Percentiles rank a stretch among this genome's conserved stretches.
Evolutionary conservation across 1,139 yeast species (phyloP).

Genomic region (Zygosaccharomyces sapae): DNA sequence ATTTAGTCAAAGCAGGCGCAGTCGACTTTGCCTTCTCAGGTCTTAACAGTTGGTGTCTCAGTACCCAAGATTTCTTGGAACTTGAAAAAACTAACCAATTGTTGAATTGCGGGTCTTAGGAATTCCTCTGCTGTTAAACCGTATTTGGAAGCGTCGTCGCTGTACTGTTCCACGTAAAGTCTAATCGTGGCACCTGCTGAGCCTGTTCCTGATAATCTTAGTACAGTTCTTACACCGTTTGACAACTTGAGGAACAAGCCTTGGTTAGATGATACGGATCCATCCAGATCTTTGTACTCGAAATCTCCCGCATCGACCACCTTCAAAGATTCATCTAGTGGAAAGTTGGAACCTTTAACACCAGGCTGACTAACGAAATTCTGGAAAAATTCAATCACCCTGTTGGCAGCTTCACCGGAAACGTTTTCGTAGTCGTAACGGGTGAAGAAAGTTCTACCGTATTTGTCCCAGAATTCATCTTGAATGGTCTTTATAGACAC

Average conservation of each 20-base stretch:
- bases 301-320: conserved; percentile 82
- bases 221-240: conserved; percentile 81
- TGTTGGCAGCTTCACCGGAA: conserved; percentile 66
- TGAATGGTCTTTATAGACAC: conserved; percentile 77
- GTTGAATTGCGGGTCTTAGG: conserved; percentile 57
- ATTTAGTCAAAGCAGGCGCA: not conserved
- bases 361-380: conserved; percentile 42
- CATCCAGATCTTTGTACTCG: conserved; percentile 90
- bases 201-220: conserved; percentile 95
- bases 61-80: conserved; percentile 75
- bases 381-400: conserved; percentile 59
- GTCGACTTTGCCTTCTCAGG: conserved; percentile 40
- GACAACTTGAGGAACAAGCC: conserved; percentile 81
- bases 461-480: conserved; percentile 80
- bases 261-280: conserved; percentile 85
- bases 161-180: conserved; percentile 82
- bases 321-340: conserved; percentile 44
- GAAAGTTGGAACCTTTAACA: conserved; percentile 44
- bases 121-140: conserved; percentile 58
- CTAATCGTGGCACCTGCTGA: conserved; percentile 97
- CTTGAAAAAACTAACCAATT: conserved; percentile 63
- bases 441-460: conserved; percentile 97
- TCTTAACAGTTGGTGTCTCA: conserved; percentile 83
- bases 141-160: conserved; percentile 52
- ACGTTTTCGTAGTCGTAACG: conserved; percentile 93